Base-by-base conservation (phyloP, 768 basidiomycete genomes). In the Pisolithus orientalis region DNA sequence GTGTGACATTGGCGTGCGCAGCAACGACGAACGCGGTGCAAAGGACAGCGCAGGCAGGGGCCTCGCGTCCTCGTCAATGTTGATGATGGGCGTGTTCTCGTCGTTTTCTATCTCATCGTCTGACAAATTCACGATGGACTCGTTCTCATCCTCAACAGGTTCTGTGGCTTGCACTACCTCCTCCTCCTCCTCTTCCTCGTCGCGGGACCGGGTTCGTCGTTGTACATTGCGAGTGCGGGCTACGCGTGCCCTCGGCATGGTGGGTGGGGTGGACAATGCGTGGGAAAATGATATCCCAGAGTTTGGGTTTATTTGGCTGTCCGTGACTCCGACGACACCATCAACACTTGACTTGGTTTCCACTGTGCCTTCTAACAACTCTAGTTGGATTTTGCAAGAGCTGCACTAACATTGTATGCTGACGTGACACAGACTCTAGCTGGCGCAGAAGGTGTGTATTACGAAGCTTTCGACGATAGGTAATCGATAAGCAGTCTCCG, bases 1-100 rank as follows among this genome's bases (percentile, higher is more conserved):
- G 39, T 52, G 61, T n/a, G 61, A 59, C 46, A 53, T 51, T 1
- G 65, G 66, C 6, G 66, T 66, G 34, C 52, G 60, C 49, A 58
- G 32, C n/a, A 59, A 50, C 1, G 63, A 57, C 5, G 57, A 57
- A 14, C 55, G 57, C 31, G 53, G 59, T 13, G 50, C 54, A 29
- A 43, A 56, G 24, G 53, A 44, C n/a, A 39, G 21, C 5, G 40
- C 44, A 21, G 44, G 49, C 0, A 40, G 38, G 38, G 50, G 43
- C 16, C 51, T 50, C n/a, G 57, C 44, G 38, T 56, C 55, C 31
- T 58, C 60, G 47, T 60, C 60, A 11, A 32, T 32, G n/a, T 55
- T 49, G 43, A 50, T 49, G 43, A 50, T 43, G 3, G 52, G 46
- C 8, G 53, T 39, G 52, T 62, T 62, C 53, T 63, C 62, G 46